These are phyloP conservation scores for Chiua virens DNA, from an alignment of 768 basidiomycete genomes.

Conservation along the genomic window DNA sequence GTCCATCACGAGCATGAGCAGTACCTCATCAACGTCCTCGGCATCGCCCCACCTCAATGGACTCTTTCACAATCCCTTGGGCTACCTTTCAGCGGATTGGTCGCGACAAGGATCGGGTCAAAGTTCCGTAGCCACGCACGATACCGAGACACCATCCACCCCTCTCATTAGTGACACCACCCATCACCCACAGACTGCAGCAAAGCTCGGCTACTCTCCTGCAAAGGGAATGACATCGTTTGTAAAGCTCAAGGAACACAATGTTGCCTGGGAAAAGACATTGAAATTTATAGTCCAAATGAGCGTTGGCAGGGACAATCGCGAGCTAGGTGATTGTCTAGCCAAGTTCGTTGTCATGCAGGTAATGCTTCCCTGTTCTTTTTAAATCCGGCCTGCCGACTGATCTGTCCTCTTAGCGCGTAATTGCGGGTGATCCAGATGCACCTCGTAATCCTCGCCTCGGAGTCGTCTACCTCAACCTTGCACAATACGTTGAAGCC, in stretches of 20 bases:
- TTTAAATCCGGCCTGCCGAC: background rate
- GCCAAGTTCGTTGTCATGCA: conserved; percentile 68
- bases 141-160: background rate
- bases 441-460: conserved; percentile 59
- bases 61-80: conserved; percentile 3
- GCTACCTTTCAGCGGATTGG: conserved; percentile 31
- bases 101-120: conserved; percentile 10
- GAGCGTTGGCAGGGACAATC: conserved; percentile 54
- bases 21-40: conserved; percentile 20
- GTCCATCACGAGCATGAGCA: conserved; percentile 21
- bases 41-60: conserved; percentile 4
- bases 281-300: conserved; percentile 60
- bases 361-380: conserved; percentile 25
- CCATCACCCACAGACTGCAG: background rate
- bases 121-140: background rate
- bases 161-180: background rate
- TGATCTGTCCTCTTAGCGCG: conserved; percentile 41
- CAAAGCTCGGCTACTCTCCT: conserved; percentile 28
- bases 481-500: conserved; percentile 70
- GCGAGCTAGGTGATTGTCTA: conserved; percentile 49
- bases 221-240: conserved; percentile 64
- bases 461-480: conserved; percentile 66
- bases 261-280: conserved; percentile 58
- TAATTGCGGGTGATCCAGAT: conserved; percentile 54
- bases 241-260: conserved; percentile 61